These are phyloP conservation scores for Taphrina communis DNA, from an alignment of 1,139 yeast species.

Conservation along the genomic window DNA sequence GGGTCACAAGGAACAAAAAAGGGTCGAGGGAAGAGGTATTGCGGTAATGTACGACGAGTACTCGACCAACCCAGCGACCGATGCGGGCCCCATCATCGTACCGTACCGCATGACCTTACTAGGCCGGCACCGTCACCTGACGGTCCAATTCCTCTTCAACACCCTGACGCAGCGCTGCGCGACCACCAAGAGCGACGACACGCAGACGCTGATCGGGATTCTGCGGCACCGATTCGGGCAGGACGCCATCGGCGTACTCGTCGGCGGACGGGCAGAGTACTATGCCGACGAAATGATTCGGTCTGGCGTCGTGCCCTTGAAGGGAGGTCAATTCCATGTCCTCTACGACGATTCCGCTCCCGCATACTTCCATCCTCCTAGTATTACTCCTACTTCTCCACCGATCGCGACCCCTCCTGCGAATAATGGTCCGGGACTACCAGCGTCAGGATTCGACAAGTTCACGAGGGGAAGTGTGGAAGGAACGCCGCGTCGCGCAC, in stretches of 20 bases:
- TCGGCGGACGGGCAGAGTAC: constrained; percentile 21
- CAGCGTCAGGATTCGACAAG: no score
- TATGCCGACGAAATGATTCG: constrained; percentile 31
- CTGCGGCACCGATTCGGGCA: constrained; percentile 32
- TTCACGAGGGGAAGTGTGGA: no score
- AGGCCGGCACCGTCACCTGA: constrained; percentile 29
- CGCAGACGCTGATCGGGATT: constrained; percentile 13
- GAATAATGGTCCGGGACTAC: no score
- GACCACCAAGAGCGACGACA: constrained; percentile 9
- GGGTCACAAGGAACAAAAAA: no score
- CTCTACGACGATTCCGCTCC: constrained; percentile 35
- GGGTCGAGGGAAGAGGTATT: no score
- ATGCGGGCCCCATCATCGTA: constrained; percentile 20
- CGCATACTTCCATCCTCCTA: not conserved
- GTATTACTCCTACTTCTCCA: no score
- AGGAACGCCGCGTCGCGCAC: not conserved
- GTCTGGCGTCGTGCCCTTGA: constrained; percentile 1
- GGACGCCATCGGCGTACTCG: constrained; percentile 29
- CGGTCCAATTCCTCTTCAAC: constrained; percentile 29
- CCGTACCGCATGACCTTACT: constrained; percentile 10
- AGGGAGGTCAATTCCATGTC: constrained; percentile 15
- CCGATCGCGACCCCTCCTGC: no score
- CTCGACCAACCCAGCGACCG: constrained; percentile 15
- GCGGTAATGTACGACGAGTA: constrained; percentile 16
- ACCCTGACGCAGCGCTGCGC: not conserved